These are phyloP conservation scores for Porpolomopsis calyptriformis DNA, from an alignment of 768 basidiomycete genomes.

Conservation along the genomic window DNA sequence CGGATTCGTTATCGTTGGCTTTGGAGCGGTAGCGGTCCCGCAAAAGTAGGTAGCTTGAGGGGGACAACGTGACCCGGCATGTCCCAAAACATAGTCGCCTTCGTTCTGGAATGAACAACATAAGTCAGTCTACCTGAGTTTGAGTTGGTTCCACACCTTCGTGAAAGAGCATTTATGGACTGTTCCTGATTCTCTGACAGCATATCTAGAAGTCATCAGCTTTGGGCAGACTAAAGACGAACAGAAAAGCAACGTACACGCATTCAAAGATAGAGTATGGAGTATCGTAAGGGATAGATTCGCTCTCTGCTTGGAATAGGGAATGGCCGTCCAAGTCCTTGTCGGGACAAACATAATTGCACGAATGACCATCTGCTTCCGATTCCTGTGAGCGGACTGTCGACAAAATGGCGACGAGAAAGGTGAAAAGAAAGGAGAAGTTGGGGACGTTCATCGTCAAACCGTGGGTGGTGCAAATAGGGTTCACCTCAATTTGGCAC, in stretches of 20 bases:
- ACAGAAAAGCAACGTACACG: not conserved
- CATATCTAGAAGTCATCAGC: not conserved
- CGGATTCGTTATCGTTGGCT: not conserved
- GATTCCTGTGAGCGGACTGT: not conserved
- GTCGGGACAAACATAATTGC: not conserved
- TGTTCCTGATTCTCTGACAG: not conserved
- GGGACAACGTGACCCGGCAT: too few relatives aligned
- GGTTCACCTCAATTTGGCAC: not conserved
- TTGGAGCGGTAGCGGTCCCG: not conserved
- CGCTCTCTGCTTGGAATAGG: not conserved
- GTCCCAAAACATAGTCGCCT: too few relatives aligned
- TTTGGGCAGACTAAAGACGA: not conserved
- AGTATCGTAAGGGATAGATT: not conserved
- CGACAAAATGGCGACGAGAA: not conserved
- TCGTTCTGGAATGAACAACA: too few relatives aligned
- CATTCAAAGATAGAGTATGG: constrained; percentile 5
- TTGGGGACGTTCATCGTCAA: not conserved
- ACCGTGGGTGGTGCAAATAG: not conserved
- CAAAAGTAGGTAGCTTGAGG: not conserved
- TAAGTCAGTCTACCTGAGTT: too few relatives aligned
- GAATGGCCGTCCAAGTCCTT: not conserved
- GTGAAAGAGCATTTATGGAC: not conserved
- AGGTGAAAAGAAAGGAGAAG: not conserved
- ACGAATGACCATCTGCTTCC: not conserved
- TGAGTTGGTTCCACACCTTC: too few relatives aligned